phyloP scores from a whole-genome alignment of 495 filamentous ascomycete species.

The Podospora comata region DNA sequence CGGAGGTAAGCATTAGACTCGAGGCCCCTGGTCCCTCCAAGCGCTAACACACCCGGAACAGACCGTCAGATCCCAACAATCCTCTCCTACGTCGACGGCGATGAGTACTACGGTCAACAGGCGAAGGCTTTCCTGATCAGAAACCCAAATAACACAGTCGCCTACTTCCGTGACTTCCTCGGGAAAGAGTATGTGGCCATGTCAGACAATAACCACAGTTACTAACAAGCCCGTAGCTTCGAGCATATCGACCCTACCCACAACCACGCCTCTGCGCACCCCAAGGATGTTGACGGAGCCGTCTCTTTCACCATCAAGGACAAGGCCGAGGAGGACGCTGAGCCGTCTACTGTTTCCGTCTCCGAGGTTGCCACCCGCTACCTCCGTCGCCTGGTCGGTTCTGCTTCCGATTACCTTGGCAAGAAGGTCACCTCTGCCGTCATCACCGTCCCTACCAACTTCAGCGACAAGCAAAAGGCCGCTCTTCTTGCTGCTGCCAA shows the following conservation, averaged over 20 bases:
- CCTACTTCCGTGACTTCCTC: constrained; percentile 92
- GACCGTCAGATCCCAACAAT: constrained; percentile 96
- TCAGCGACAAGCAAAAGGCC: constrained; percentile 76
- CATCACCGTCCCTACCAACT: constrained; percentile 91
- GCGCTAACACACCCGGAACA: constrained; percentile 32
- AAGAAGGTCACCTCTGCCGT: constrained; percentile 90
- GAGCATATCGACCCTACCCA: constrained; percentile 94
- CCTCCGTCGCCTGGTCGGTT: constrained; percentile 72
- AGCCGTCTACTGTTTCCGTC: constrained; percentile 67
- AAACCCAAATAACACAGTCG: constrained; percentile 87
- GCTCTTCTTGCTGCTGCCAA: constrained; percentile 75
- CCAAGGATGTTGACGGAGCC: constrained; percentile 66
- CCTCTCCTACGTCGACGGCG: constrained; percentile 88
- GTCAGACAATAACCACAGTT: not conserved
- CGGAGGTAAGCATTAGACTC: constrained; percentile 62
- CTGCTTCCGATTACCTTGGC: constrained; percentile 87
- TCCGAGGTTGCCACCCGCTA: constrained; percentile 86
- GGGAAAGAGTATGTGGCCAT: constrained; percentile 71
- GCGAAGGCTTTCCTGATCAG: constrained; percentile 89
- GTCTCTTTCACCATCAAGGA: constrained; percentile 84
- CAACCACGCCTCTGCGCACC: constrained; percentile 90
- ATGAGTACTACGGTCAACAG: constrained; percentile 95
- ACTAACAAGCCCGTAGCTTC: constrained; percentile 51
- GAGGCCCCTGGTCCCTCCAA: not conserved
- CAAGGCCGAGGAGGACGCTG: constrained; percentile 63